Base-by-base conservation (phyloP, 352 stramenopile species). In the Globisporangium lucens region DNA sequence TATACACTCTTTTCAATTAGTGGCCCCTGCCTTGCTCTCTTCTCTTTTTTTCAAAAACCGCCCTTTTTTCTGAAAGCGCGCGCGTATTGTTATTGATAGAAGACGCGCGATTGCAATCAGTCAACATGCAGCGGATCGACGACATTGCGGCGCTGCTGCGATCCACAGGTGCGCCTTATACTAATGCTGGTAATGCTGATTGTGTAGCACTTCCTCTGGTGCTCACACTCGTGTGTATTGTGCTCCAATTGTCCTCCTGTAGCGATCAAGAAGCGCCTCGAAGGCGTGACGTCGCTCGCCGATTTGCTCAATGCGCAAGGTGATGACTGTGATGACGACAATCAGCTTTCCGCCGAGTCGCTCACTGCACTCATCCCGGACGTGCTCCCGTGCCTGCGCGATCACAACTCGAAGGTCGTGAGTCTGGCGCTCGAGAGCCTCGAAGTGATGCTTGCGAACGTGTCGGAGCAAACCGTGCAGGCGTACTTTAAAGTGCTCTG, bases 331-430 rank as follows among this genome's bases (percentile, higher is more conserved):
- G 30, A 58, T 69, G n/a, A 30, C 22, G 13, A 56, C 49, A 56
- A 30, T 51, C 63, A 51, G 7, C 56, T 60, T 7, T 72, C 79
- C 24, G 46, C 46, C 10, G 82, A 89, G 13, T 67, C 72, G 30
- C 79, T 87, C n/a, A 66, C 74, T 41, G 56, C 69, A 29, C 64
- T 94, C 6, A 61, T 94, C 0, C 68, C 82, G 24, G 76, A 84
- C 29, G 75, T 93, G 1, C 61, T 93, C 61, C 75, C 76, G n/a
- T 93, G 85, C 70, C 73, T 95, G 58, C 75, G 80, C 53, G 88
- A 94, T 66, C 82, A 94, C 75, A 95, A 95, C 75, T 89, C 86
- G 33, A 95, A 95, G 69, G 80, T 95, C 35, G 76, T 85, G 29
- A 67, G 82, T 24, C 78, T 78, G 2, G 78, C 84, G 61, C 78